Percentiles rank a stretch among this genome's conserved stretches.
Evolutionary conservation across 371 early-diverging fungal species (phyloP).

Genomic region (Mucor piriformis): DNA sequence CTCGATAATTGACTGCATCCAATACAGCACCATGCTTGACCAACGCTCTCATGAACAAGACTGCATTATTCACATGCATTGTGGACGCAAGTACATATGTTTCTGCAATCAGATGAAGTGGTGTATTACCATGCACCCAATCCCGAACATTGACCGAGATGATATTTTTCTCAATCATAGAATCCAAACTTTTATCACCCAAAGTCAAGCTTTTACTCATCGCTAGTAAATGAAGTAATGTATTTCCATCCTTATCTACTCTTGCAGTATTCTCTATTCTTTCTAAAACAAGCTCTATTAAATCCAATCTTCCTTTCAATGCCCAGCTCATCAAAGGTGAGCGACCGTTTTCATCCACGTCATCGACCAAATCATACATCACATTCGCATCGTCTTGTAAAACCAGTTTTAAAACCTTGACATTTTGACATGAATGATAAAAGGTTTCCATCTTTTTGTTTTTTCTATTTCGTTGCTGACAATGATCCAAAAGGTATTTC

Average conservation of each 20-base stretch:
- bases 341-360: conserved; percentile 28
- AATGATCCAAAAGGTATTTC: background rate
- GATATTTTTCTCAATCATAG: conserved; percentile 9
- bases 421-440: conserved; percentile 40
- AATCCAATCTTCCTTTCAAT: conserved; percentile 35
- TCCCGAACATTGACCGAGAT: conserved; percentile 27
- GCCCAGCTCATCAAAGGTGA: conserved; percentile 55
- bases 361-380: conserved; percentile 12
- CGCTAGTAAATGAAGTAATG: conserved; percentile 30
- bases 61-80: background rate
- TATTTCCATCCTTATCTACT: conserved; percentile 25
- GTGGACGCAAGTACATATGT: background rate
- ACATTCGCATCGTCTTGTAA: background rate
- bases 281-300: conserved; percentile 36
- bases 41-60: conserved; percentile 11
- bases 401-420: conserved; percentile 19
- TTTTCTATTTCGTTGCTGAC: background rate
- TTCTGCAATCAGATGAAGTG: conserved; percentile 34
- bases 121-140: conserved; percentile 40
- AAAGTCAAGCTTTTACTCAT: background rate
- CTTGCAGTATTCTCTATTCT: background rate
- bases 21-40: conserved; percentile 9
- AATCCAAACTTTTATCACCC: conserved; percentile 17
- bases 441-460: conserved; percentile 42
- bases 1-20: conserved; percentile 17